phyloP scores from a whole-genome alignment of 2,329 filamentous ascomycete genomes.

The Camptophora hylomeconis region DNA sequence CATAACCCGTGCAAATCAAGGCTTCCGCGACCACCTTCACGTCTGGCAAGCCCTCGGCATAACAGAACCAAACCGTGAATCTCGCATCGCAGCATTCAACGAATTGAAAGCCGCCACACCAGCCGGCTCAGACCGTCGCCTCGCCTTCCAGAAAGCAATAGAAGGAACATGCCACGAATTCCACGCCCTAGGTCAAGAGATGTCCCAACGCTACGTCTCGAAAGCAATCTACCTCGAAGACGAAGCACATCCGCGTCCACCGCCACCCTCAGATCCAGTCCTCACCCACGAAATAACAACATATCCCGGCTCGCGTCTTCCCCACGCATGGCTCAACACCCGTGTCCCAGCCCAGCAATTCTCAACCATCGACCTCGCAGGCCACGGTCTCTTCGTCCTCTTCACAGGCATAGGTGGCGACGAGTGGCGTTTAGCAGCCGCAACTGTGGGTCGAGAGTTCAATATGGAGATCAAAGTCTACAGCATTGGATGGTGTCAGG shows the following conservation, averaged over 20 bases:
- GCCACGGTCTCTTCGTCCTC: constrained; percentile 39
- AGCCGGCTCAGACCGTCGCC: constrained; percentile 27
- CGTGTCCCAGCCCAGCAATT: constrained; percentile 30
- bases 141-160: constrained; percentile 29
- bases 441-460: constrained; percentile 24
- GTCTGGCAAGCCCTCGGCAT: constrained; percentile 37
- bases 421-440: constrained; percentile 40
- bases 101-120: constrained; percentile 29
- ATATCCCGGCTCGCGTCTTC: constrained; percentile 46
- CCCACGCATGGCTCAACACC: constrained; percentile 50
- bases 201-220: constrained; percentile 43
- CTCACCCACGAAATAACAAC: constrained; percentile 36
- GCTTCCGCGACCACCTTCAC: constrained; percentile 37
- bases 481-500: constrained; percentile 43
- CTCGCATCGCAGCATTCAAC: constrained; percentile 26
- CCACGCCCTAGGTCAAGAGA: constrained; percentile 44
- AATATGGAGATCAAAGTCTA: constrained; percentile 37
- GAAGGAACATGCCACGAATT: constrained; percentile 36
- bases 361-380: constrained; percentile 49
- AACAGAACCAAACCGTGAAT: constrained; percentile 25
- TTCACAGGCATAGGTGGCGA: constrained; percentile 44
- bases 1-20: constrained; percentile 48
- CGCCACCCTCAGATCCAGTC: constrained; percentile 27
- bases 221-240: constrained; percentile 33
- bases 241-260: constrained; percentile 21